Evolutionary conservation across 1,284 basidiomycete species (phyloP), one percentile per base, ranked within the genome.

Genomic region (Melampsora americana): DNA sequence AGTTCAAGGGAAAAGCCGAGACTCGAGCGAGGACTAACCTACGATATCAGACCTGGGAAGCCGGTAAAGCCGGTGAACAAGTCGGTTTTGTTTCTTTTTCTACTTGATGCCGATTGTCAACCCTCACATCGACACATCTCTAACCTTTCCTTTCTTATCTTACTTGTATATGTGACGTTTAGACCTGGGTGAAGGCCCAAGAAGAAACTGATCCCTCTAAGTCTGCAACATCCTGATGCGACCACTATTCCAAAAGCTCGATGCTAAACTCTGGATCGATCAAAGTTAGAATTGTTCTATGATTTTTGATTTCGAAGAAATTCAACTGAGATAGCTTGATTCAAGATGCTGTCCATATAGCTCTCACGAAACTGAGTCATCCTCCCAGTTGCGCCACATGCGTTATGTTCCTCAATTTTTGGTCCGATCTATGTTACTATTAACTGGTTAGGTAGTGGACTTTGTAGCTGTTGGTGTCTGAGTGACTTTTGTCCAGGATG

Each of bases 171-270:
- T 68, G 35, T 7, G 35, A 35, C 3, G 28, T 48, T 4, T 64
- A 71, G 69, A 71, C 69, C 60, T 71, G 69, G 69, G 69, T 71
- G 16, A 71, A 71, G 46, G 32, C 69, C 18, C 69, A 71, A 50
- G 69, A 71, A 71, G 69, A 71, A 32, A 53, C 26, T 28, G 68
- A 69, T 39, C 26, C 56, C 23, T 53, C 50, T 12, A 53, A 53
- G 23, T 23, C 50, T 53, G 50, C 50, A 23, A 53, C 50, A 53
- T 53, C 50, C 35, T 35, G 50, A 23, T 53, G 18, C 12, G 50
- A 53, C 23, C 50, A 53, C 50, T 20, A 53, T 18, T 53, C 50
- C 35, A 35, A 35, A 35, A 35, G 35, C 3, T 35, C 35, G 35
- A 35, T 35, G 35, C 35, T 35, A 35, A 3, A 35, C 3, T 35